Evolutionary conservation across 768 basidiomycete genomes (phyloP).

Genomic region (Floccularia luteovirens): DNA sequence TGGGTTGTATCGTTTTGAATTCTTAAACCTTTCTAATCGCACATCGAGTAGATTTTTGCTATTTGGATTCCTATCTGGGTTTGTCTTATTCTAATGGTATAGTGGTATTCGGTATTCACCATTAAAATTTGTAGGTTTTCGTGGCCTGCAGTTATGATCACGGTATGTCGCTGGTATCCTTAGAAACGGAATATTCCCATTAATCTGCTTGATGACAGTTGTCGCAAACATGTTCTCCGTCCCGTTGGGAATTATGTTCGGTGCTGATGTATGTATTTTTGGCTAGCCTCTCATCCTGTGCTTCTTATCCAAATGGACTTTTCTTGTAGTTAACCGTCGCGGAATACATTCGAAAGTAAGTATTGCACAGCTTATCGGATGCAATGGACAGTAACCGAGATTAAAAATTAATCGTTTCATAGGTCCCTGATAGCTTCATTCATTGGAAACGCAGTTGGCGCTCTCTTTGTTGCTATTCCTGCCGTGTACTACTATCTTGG

Average conservation of each 20-base stretch:
- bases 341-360: constrained; percentile 62
- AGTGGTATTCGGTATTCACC: constrained; percentile 2
- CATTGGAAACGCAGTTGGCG: constrained; percentile 64
- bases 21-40: neutral
- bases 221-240: constrained; percentile 75
- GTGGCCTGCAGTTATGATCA: constrained; percentile 69
- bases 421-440: constrained; percentile 59
- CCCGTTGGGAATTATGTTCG: constrained; percentile 64
- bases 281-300: neutral
- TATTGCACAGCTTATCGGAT: too few species aligned
- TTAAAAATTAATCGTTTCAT: neutral
- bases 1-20: constrained; percentile 10
- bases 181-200: neutral
- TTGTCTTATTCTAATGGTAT: constrained; percentile 9
- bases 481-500: constrained; percentile 56
- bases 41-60: constrained; percentile 36
- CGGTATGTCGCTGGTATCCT: constrained; percentile 30
- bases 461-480: constrained; percentile 54
- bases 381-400: too few species aligned
- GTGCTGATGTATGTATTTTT: constrained; percentile 42
- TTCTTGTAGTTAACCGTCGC: constrained; percentile 35
- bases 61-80: constrained; percentile 77
- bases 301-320: constrained; percentile 5
- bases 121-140: constrained; percentile 37
- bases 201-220: constrained; percentile 24